Evolutionary conservation across 495 filamentous ascomycete genomes (phyloP).

Genomic region (Glutinoglossum americanum): DNA sequence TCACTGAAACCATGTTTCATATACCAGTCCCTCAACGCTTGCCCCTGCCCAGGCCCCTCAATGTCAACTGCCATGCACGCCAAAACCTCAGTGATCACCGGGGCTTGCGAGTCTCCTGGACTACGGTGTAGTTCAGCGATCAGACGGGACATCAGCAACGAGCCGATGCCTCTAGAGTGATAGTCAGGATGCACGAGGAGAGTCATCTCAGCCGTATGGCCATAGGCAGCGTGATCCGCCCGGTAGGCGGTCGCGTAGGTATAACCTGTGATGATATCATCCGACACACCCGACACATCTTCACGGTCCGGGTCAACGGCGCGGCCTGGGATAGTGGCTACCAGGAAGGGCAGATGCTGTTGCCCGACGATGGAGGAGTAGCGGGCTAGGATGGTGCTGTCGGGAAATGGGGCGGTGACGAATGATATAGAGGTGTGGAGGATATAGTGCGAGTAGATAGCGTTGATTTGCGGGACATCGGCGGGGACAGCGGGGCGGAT

Average conservation of each 20-base stretch:
- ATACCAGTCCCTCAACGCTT: background rate
- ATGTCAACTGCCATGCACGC: background rate
- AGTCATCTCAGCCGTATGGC: background rate
- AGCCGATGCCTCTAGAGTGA: background rate
- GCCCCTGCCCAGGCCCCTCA: background rate
- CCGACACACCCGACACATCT: background rate
- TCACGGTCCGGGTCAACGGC: background rate
- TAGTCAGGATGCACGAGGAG: background rate
- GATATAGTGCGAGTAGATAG: background rate
- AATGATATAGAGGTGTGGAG: no score
- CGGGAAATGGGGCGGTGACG: background rate
- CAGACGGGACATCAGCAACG: background rate
- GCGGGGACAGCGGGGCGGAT: background rate
- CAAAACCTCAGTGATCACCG: background rate
- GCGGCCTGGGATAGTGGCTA: background rate
- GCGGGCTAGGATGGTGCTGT: background rate
- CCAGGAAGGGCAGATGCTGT: background rate
- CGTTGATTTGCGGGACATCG: background rate
- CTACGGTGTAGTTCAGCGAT: background rate
- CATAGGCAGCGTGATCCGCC: background rate
- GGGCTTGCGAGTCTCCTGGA: background rate
- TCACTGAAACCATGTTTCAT: background rate
- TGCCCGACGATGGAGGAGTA: background rate
- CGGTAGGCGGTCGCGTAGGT: background rate
- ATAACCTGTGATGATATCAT: background rate